Conservation (phyloP, 2,329 filamentous ascomycete species). For the Penicillium griseofulvum region DNA sequence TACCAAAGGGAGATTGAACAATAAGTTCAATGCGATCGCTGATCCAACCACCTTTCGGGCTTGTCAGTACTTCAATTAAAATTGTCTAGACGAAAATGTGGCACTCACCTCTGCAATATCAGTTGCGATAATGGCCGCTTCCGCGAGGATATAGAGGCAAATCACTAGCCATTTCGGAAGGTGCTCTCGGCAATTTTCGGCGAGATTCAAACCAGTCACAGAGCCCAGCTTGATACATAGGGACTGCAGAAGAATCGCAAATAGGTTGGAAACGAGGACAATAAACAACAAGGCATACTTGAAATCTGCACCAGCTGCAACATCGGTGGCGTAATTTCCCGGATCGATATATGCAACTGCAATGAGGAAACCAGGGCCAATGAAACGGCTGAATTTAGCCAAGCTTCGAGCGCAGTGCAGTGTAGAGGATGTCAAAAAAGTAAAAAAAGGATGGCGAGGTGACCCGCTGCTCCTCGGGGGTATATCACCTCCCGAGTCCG, state of each 20-base stretch:
- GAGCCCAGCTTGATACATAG: constrained; percentile 62
- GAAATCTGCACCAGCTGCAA: constrained; percentile 47
- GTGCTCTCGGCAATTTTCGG: constrained; percentile 64
- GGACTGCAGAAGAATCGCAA: constrained; percentile 49
- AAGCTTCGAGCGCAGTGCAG: constrained; percentile 29
- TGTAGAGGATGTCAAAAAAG: constrained; percentile 14
- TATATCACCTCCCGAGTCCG: constrained; percentile 27
- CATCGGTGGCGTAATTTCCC: constrained; percentile 51
- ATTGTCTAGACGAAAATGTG: not conserved
- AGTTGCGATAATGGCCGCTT: constrained; percentile 68
- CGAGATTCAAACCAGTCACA: constrained; percentile 66
- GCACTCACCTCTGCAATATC: constrained; percentile 64
- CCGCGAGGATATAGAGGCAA: constrained; percentile 61
- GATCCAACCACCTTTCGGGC: constrained; percentile 53
- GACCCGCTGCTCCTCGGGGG: constrained; percentile 31
- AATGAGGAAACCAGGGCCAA: constrained; percentile 50
- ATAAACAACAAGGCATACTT: constrained; percentile 48
- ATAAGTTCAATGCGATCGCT: constrained; percentile 56
- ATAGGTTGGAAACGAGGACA: constrained; percentile 48
- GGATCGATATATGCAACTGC: constrained; percentile 52
- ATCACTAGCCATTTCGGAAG: constrained; percentile 65
- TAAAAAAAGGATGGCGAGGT: constrained; percentile 32
- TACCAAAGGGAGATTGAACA: constrained; percentile 54
- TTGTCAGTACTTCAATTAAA: not conserved
- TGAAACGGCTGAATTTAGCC: constrained; percentile 44